Base-by-base conservation (phyloP, 164 flowering plant genomes). In the Stephania yunnanensis region DNA sequence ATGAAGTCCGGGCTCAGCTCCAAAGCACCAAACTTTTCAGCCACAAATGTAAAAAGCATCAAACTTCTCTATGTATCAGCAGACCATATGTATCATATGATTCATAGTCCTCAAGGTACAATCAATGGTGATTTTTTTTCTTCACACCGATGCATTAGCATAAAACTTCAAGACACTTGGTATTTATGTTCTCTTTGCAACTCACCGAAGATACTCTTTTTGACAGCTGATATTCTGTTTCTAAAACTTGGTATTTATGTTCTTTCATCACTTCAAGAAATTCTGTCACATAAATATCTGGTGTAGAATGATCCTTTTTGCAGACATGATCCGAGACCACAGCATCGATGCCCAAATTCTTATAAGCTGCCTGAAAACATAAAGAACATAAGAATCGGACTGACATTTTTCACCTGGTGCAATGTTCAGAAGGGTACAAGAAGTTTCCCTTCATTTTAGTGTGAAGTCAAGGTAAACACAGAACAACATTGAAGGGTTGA, bases 221-320 rank as follows among this genome's bases (percentile, higher is more conserved):
- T 72, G 87, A 84, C 73, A 94, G 76, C 68, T 79, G 82, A 82
- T 86, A 94, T 79, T 89, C 97, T 68, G 85, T 76, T 58, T 91
- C 94, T 67, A 91, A 81, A 52, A 73, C 70, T 75, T 82, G 86
- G 53, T 90, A 87, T 76, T 83, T 80, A 36, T 88, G 87, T 50
- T 82, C 91, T 71, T 76, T 63, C 73, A 89, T 76, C 73, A 83
- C 74, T 79, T 82, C 84, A 74, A 83, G 77, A 79, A 89, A 71
- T 70, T 81, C 81, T 45, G 53, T 64, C 22, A 84, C 71, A 79
- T 25, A 64, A 75, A 12, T 45, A 63, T 73, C 74, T 83, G 76
- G 74, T 53, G 81, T 74, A 30, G 76, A 71, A 70, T 69, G 81
- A 74, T 80, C 75, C 69, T 79, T 84, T 5, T 76, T 64, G 63